Conservation (phyloP, 192 early-diverging fungal species). For the Fimicolochytrium jonesii region DNA sequence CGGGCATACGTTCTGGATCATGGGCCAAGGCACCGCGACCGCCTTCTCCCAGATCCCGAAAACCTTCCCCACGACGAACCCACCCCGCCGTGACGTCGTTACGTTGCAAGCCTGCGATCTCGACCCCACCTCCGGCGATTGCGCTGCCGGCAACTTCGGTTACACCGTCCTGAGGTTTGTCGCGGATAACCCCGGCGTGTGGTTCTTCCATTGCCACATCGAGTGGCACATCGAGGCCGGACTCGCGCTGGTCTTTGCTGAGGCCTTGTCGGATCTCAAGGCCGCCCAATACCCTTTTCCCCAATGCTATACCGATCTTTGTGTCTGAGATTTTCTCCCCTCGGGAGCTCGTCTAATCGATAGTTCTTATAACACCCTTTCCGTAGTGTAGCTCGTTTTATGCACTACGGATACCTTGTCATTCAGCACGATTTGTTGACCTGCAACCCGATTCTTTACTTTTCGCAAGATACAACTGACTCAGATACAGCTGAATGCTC, state of each 20-base stretch:
- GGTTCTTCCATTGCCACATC: not conserved
- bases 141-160: conserved; percentile 23
- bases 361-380: too few species aligned
- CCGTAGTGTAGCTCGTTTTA: too few species aligned
- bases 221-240: not conserved
- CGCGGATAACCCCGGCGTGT: conserved; percentile 64
- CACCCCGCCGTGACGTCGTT: conserved; percentile 74
- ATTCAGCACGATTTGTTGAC: too few species aligned
- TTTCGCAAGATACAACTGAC: too few species aligned
- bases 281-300: too few species aligned
- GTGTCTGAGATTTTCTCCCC: too few species aligned
- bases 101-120: conserved; percentile 53
- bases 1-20: conserved; percentile 78
- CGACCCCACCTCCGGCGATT: not conserved
- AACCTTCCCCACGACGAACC: conserved; percentile 44
- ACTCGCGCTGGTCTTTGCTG: not conserved
- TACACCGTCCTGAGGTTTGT: conserved; percentile 69
- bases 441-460: too few species aligned
- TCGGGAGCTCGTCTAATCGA: too few species aligned
- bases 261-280: too few species aligned
- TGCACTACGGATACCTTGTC: too few species aligned
- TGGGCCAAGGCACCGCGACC: conserved; percentile 53
- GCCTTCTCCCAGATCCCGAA: conserved; percentile 49
- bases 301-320: too few species aligned
- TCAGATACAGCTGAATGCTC: too few species aligned